Evolutionary conservation across 2,329 filamentous ascomycete species (phyloP), one percentile per base, ranked within the genome.

Genomic region (Cadophora luteo-olivacea): DNA sequence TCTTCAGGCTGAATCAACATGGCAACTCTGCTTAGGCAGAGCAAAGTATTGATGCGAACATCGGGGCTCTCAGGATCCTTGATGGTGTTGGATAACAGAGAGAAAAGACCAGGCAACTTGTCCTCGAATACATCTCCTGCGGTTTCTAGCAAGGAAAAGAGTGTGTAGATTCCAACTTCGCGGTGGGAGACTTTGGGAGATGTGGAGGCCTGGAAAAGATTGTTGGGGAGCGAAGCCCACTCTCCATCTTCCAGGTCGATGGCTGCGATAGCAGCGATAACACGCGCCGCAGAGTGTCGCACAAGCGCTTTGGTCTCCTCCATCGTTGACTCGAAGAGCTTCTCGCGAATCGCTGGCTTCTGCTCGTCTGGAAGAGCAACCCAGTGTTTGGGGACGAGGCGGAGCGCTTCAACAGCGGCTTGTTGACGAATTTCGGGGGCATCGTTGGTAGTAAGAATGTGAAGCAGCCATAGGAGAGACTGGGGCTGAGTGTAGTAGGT

Each of bases 21-120:
- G 65, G 95, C 91, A 76, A 97, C 86, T 77, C 93, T 92, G 76
- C 94, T 94, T 70, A 98, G 87, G 70, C 93, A 94, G 77, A 97
- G 88, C 82, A 97, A 90, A 38, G 96, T 97, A 85, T 97, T 98
- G 83, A 97, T 90, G 76, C 94, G 91, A 67, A 99, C 96, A 79
- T 97, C 93, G 70, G 92, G 88, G 80, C 94, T 97, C 81, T 97
- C 90, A 1, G 92, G 90, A 78, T 98, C 96, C 76, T 92, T 90
- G 77, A 99, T 96, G 60, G 94, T 97, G 80, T 90, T 91, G 80
- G 85, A 85, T 83, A 98, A 97, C 32, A 98, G 85, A 76, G 87
- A 85, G 77, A 98, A 93, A 69, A 98, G 88, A 78, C 92, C 89
- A 68, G 86, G 81, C 75, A 93, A 88, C 81, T 96, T 92, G 77